Conservation (phyloP, 768 basidiomycete species). For the Hericium erinaceus region DNA sequence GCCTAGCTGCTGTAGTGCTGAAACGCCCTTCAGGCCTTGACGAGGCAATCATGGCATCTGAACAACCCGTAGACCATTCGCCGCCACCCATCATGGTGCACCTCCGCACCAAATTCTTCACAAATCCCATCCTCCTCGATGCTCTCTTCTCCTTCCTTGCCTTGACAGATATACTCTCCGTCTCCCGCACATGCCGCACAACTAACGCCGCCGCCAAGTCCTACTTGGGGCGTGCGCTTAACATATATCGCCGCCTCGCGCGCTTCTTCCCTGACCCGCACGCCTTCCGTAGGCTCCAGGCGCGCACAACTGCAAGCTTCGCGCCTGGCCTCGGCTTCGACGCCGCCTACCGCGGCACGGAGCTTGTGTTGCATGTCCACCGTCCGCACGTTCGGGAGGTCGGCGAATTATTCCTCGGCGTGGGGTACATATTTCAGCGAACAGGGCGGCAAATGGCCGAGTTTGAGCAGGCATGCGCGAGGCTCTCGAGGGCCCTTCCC, state of each 20-base stretch:
- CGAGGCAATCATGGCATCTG: no score
- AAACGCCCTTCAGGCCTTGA: no score
- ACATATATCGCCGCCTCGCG: conserved; percentile 27
- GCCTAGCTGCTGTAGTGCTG: no score
- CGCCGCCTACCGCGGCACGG: conserved; percentile 35
- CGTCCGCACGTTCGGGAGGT: not conserved
- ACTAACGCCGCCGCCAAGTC: conserved; percentile 8
- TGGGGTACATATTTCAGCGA: not conserved
- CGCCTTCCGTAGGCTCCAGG: conserved; percentile 35
- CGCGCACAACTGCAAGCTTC: conserved; percentile 33
- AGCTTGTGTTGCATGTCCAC: conserved; percentile 32
- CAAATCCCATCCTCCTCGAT: not conserved
- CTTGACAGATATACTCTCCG: not conserved
- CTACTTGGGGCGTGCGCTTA: conserved; percentile 23
- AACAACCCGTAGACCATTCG: no score
- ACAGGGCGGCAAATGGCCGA: not conserved
- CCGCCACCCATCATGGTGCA: not conserved
- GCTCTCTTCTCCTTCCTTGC: not conserved
- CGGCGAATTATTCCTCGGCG: not conserved
- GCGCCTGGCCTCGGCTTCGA: conserved; percentile 46
- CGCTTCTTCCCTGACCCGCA: conserved; percentile 28
- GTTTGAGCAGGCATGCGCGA: not conserved
- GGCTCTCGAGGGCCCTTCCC: not conserved
- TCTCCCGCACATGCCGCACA: not conserved
- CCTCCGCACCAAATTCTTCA: not conserved